Conservation (phyloP, 2,329 filamentous ascomycete genomes). For the Mariannaea elegans region DNA sequence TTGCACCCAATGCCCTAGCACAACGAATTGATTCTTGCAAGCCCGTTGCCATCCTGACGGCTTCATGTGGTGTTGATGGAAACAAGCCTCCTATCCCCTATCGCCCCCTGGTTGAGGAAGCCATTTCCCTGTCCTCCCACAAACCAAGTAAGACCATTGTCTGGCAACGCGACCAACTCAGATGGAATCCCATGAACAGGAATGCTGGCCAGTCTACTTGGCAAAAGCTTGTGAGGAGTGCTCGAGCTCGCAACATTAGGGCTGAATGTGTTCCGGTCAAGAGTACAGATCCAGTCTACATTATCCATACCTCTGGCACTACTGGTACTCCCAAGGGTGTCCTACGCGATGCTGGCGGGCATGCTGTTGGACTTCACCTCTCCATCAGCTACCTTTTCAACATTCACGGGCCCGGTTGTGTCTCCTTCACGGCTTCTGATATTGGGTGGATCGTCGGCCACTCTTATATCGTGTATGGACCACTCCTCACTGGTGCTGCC, state of each 20-base stretch:
- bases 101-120: constrained; percentile 77
- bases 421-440: constrained; percentile 78
- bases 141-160: constrained; percentile 79
- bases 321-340: constrained; percentile 87
- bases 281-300: constrained; percentile 83
- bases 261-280: constrained; percentile 81
- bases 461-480: constrained; percentile 89
- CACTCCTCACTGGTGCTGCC: constrained; percentile 83
- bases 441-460: constrained; percentile 82
- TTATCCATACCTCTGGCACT: constrained; percentile 88
- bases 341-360: constrained; percentile 82
- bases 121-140: constrained; percentile 71
- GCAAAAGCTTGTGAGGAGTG: constrained; percentile 79
- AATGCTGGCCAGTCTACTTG: constrained; percentile 78
- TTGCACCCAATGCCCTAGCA: constrained; percentile 81
- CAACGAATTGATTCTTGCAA: constrained; percentile 87
- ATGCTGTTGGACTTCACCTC: constrained; percentile 84
- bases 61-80: constrained; percentile 92
- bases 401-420: constrained; percentile 83
- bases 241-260: constrained; percentile 70
- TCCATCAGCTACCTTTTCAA: constrained; percentile 86
- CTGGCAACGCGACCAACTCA: constrained; percentile 82
- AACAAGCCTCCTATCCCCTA: constrained; percentile 83
- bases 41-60: constrained; percentile 82
- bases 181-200: constrained; percentile 76